Conservation (phyloP, 2,329 filamentous ascomycete genomes). For the Diaporthe sp. region DNA sequence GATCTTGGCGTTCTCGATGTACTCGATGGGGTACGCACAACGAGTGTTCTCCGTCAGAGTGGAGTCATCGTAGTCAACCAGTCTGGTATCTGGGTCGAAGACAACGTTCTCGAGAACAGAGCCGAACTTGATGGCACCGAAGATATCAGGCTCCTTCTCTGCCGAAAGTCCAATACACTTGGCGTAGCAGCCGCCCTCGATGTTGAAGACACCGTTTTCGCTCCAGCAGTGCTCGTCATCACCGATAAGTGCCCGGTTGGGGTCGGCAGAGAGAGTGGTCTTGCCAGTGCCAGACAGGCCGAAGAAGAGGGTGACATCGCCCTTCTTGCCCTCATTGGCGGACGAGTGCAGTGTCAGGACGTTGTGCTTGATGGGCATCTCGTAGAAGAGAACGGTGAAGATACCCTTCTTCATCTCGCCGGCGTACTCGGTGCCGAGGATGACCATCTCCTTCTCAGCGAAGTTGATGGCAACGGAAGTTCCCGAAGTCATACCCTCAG, state of each 20-base stretch:
- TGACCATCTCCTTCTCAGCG: constrained; percentile 99
- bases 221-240: constrained; percentile 99
- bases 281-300: constrained; percentile 98
- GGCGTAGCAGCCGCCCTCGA: constrained; percentile 99
- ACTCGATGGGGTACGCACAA: constrained; percentile 98
- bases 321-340: constrained; percentile 94
- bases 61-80: constrained; percentile 94
- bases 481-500: constrained; percentile 97
- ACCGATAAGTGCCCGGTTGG: constrained; percentile 95
- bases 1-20: constrained; percentile 99
- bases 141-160: constrained; percentile 99
- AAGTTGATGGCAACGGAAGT: constrained; percentile 99
- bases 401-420: constrained; percentile 99
- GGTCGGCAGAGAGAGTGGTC: constrained; percentile 97
- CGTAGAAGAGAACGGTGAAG: constrained; percentile 99
- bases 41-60: constrained; percentile 99
- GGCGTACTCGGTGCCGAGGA: constrained; percentile 98
- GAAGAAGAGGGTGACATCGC: constrained; percentile 99
- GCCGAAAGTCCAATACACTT: constrained; percentile 98
- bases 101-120: constrained; percentile 99
- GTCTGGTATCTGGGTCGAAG: constrained; percentile 89
- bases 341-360: constrained; percentile 98
- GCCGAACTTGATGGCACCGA: constrained; percentile 94
- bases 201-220: constrained; percentile 98
- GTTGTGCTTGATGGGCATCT: constrained; percentile 99